A percentile compares a stretch with the other conserved stretches of the same genome.
Evolutionary conservation across 352 stramenopile genomes (phyloP).

Genomic region (Phytophthora colocasiae): DNA sequence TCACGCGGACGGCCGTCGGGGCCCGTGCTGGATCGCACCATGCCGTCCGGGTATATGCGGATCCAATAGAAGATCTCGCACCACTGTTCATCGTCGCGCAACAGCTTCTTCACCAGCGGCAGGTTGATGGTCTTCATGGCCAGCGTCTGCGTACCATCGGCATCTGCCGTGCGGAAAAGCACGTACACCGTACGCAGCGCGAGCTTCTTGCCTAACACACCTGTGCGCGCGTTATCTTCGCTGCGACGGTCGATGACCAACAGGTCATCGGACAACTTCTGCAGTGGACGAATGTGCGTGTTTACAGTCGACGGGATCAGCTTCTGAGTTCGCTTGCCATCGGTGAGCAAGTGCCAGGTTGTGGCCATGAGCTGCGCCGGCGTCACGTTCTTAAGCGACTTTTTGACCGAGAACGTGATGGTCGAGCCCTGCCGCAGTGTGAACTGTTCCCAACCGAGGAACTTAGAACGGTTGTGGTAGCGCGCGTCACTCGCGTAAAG

Average conservation of each 20-base stretch:
- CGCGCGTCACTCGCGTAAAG: conserved; percentile 41
- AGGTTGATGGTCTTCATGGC: conserved; percentile 73
- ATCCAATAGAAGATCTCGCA: conserved; percentile 79
- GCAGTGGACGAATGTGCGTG: conserved; percentile 49
- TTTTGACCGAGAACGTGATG: conserved; percentile 62
- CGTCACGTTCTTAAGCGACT: conserved; percentile 40
- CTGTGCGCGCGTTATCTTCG: conserved; percentile 30
- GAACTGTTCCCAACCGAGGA: conserved; percentile 63
- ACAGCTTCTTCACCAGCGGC: conserved; percentile 48
- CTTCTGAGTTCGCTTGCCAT: conserved; percentile 36
- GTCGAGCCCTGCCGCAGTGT: conserved; percentile 43
- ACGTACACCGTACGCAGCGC: conserved; percentile 63
- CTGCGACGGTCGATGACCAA: conserved; percentile 62
- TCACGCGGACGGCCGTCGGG: conserved; percentile 8
- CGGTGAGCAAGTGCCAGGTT: conserved; percentile 53
- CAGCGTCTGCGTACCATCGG: conserved; percentile 41
- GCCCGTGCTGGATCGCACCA: conserved; percentile 3
- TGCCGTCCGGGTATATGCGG: conserved; percentile 25
- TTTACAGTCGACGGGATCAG: conserved; percentile 48
- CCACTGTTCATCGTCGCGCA: conserved; percentile 56
- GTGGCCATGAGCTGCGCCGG: conserved; percentile 34
- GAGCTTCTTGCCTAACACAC: conserved; percentile 31
- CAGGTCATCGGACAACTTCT: conserved; percentile 51
- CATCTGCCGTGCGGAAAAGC: conserved; percentile 39
- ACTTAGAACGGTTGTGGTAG: conserved; percentile 41